A percentile compares a stretch with the other conserved stretches of the same genome.
Conservation (phyloP, 106 monocot species). For the Acanthochlamys bracteata region DNA sequence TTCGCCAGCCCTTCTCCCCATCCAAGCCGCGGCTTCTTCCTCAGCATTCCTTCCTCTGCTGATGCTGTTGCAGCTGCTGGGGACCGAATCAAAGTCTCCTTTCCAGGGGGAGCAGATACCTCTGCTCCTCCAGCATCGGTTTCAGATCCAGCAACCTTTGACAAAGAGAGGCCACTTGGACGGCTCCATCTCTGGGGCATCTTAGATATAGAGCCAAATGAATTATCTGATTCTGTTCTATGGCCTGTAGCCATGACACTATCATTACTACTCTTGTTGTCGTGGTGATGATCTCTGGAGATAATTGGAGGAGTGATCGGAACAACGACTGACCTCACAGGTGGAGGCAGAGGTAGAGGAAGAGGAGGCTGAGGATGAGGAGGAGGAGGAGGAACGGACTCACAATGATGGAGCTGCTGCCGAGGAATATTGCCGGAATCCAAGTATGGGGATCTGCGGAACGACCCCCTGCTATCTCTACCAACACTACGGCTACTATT, state of each 20-base stretch:
- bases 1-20: constrained; percentile 96
- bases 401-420: constrained; percentile 13
- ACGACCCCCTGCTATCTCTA: constrained; percentile 31
- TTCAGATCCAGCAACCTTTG: constrained; percentile 23
- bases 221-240: constrained; percentile 33
- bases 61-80: constrained; percentile 15
- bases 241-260: constrained; percentile 24
- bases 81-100: constrained; percentile 33
- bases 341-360: constrained; percentile 3
- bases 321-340: constrained; percentile 59
- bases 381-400: background rate
- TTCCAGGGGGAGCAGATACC: constrained; percentile 18
- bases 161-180: constrained; percentile 19
- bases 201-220: constrained; percentile 35
- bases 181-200: constrained; percentile 59
- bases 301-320: constrained; percentile 23
- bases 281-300: constrained; percentile 21
- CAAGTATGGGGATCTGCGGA: constrained; percentile 42
- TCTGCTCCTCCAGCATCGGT: constrained; percentile 31
- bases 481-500: constrained; percentile 11
- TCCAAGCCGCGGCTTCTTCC: constrained; percentile 85
- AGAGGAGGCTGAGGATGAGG: background rate
- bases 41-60: constrained; percentile 42
- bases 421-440: constrained; percentile 23
- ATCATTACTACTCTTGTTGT: constrained; percentile 14